Conservation (phyloP, 2,329 filamentous ascomycete species). For the Penicillium janthinellum region DNA sequence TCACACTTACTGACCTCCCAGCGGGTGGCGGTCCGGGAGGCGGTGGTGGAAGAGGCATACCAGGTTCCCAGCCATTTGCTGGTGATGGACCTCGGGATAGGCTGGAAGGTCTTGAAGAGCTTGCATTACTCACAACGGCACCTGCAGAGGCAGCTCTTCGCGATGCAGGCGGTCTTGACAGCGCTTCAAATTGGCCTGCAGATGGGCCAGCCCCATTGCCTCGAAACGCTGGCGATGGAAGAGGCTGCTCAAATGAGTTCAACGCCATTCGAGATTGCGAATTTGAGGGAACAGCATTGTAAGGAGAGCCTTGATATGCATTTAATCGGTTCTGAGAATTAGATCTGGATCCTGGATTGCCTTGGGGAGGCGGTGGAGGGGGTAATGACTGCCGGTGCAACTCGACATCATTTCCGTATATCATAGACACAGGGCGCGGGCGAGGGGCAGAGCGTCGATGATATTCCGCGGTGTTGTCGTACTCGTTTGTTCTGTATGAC, state of each 20-base stretch:
- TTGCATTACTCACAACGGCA: slow-evolving; percentile 39
- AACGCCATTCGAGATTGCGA: slow-evolving; percentile 24
- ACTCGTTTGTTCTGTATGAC: slow-evolving; percentile 15
- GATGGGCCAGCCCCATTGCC: slow-evolving; percentile 10
- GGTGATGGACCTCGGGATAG: slow-evolving; percentile 38
- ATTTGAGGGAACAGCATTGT: slow-evolving; percentile 17
- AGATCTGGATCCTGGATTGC: slow-evolving; percentile 32
- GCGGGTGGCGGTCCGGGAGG: slow-evolving; percentile 50
- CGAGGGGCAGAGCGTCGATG: slow-evolving; percentile 30
- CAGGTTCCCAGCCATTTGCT: slow-evolving; percentile 44
- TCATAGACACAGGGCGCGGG: slow-evolving; percentile 38
- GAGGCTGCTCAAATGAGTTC: slow-evolving; percentile 22
- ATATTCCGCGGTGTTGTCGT: slow-evolving; percentile 27
- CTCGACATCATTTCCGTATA: slow-evolving; percentile 29
- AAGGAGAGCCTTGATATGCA: slow-evolving; percentile 23
- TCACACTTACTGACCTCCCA: slow-evolving; percentile 44
- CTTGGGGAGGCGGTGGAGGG: slow-evolving; percentile 41
- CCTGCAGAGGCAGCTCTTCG: slow-evolving; percentile 50
- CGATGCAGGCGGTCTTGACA: slow-evolving; percentile 41
- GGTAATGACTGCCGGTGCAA: slow-evolving; percentile 35
- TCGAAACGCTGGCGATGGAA: slow-evolving; percentile 20
- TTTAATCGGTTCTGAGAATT: slow-evolving; percentile 37
- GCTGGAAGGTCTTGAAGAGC: slow-evolving; percentile 37
- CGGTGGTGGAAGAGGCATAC: slow-evolving; percentile 51
- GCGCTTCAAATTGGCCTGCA: slow-evolving; percentile 26